Evolutionary conservation across 2,329 filamentous ascomycete genomes (phyloP).

Genomic region (Colletotrichum plurivorum): DNA sequence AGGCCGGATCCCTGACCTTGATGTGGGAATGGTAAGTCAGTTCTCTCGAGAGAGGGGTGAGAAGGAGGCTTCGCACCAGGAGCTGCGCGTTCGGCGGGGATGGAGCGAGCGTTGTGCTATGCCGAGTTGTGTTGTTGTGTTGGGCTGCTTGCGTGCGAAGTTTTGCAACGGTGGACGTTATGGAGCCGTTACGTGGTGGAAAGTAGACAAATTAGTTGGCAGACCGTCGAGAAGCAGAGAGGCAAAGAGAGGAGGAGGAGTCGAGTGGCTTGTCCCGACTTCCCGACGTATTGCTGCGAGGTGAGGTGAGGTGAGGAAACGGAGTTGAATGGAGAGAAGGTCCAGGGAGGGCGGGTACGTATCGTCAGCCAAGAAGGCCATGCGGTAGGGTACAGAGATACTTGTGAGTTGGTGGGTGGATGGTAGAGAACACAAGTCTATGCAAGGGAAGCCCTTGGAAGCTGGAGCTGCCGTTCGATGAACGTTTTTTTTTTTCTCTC

Average conservation of each 20-base stretch:
- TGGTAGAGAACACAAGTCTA: not conserved
- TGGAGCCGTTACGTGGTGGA: slow-evolving; percentile 23
- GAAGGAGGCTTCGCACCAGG: slow-evolving; percentile 28
- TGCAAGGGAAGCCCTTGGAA: slow-evolving; percentile 1
- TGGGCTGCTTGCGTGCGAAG: slow-evolving; percentile 1
- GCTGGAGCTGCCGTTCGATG: not conserved
- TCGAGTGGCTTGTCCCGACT: not conserved
- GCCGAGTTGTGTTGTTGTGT: slow-evolving; percentile 11
- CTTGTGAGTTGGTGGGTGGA: not conserved
- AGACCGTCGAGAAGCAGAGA: not conserved
- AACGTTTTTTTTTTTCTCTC: not conserved
- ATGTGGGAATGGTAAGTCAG: slow-evolving; percentile 6
- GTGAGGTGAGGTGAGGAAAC: slow-evolving; percentile 15
- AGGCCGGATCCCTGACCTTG: slow-evolving; percentile 29
- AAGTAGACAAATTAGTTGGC: not conserved
- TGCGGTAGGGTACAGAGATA: not conserved
- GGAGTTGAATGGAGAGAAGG: slow-evolving; percentile 4
- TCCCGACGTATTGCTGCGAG: not conserved
- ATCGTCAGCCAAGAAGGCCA: slow-evolving; percentile 18
- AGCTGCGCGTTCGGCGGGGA: not conserved
- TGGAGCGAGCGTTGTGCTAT: not conserved
- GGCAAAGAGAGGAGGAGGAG: not conserved
- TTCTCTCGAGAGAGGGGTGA: slow-evolving; percentile 6
- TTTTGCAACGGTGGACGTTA: slow-evolving; percentile 14
- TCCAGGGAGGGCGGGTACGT: slow-evolving; percentile 12